Conservation (phyloP, 164 flowering plant genomes). For the Akebia trifoliata region DNA sequence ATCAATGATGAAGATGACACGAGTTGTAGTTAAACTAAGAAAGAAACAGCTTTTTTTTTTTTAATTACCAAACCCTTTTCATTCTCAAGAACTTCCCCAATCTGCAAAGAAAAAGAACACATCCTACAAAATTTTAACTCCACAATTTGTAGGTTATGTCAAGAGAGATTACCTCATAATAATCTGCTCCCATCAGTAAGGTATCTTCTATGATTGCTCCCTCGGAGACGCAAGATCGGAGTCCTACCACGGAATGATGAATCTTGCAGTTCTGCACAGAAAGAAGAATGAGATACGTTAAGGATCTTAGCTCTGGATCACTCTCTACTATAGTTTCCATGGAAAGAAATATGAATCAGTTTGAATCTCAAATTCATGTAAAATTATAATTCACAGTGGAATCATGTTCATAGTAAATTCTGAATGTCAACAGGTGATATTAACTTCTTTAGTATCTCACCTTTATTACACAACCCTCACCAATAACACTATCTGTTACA, state of each 20-base stretch:
- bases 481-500: slow-evolving; percentile 86
- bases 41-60: neutral
- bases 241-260: slow-evolving; percentile 92
- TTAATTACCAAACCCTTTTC: neutral
- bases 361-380: too few species aligned
- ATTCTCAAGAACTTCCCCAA: neutral
- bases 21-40: neutral
- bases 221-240: slow-evolving; percentile 89
- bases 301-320: neutral
- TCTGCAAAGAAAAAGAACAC: neutral
- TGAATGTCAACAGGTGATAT: too few species aligned
- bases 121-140: neutral
- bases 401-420: too few species aligned
- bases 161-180: slow-evolving; percentile 60
- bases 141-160: neutral
- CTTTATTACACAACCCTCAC: slow-evolving; percentile 95
- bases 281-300: neutral
- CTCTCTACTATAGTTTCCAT: neutral
- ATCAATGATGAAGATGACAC: too few species aligned
- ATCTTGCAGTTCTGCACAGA: slow-evolving; percentile 78
- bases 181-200: slow-evolving; percentile 93
- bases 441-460: slow-evolving; percentile 25
- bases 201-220: slow-evolving; percentile 95
- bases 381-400: too few species aligned
- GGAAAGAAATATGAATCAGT: too few species aligned